These are phyloP conservation scores for Silene conica DNA, from an alignment of 148 eudicot genomes.

Conservation along the genomic window DNA sequence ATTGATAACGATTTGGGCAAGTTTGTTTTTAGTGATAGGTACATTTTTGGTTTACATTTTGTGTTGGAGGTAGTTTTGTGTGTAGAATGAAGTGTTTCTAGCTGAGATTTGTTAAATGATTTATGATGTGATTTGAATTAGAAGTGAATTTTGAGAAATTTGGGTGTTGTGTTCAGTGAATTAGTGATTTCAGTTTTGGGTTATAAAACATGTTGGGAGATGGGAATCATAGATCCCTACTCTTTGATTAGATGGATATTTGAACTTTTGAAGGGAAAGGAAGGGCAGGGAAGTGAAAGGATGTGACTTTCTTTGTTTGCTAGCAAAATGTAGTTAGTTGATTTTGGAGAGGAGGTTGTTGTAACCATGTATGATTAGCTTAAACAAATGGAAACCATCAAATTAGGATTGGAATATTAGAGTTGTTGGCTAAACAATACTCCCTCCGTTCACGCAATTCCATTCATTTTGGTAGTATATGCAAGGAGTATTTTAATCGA, in stretches of 20 bases:
- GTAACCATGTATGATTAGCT: not conserved
- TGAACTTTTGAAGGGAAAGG: too few relatives aligned
- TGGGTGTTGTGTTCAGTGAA: not conserved
- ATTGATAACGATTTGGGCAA: not conserved
- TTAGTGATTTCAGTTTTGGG: not conserved
- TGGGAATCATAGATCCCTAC: not conserved
- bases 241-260: too few relatives aligned
- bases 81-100: not conserved
- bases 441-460: too few relatives aligned
- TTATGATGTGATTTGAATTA: not conserved
- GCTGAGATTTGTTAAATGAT: not conserved
- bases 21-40: not conserved
- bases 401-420: not conserved
- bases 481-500: too few relatives aligned
- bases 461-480: too few relatives aligned
- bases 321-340: too few relatives aligned
- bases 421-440: not conserved
- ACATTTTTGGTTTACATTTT: not conserved
- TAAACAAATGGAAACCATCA: not conserved
- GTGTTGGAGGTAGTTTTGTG: too few relatives aligned
- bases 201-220: not conserved
- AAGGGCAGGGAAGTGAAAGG: not conserved
- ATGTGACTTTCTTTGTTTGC: too few relatives aligned
- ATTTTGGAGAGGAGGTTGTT: not conserved
- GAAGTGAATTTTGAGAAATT: not conserved